Conservation (phyloP, 2,329 filamentous ascomycete species). For the Trichoderma lentiforme region DNA sequence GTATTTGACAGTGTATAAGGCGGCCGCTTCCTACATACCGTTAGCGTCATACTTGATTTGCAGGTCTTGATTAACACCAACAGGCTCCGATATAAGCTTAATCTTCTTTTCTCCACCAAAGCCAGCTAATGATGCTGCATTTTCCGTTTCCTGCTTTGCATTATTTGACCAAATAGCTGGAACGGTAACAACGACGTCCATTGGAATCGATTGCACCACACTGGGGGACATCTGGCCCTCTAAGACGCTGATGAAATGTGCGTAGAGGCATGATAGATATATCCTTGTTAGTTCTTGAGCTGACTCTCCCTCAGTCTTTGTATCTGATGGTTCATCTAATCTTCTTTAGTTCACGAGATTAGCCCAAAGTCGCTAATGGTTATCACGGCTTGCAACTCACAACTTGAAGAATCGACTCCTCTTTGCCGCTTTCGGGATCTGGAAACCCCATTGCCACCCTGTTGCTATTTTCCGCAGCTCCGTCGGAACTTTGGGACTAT, state of each 20-base stretch:
- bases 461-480: conserved; percentile 42
- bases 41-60: conserved; percentile 5
- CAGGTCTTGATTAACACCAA: conserved; percentile 22
- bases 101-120: conserved; percentile 42
- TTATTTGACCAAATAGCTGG: conserved; percentile 57
- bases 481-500: conserved; percentile 47
- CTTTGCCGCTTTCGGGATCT: conserved; percentile 41
- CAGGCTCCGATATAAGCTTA: conserved; percentile 48
- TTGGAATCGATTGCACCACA: conserved; percentile 41
- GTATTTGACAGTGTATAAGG: conserved; percentile 46
- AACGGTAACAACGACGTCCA: conserved; percentile 56
- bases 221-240: conserved; percentile 40
- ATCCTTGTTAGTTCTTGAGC: conserved; percentile 36
- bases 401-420: conserved; percentile 48
- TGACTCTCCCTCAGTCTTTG: conserved; percentile 33
- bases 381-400: conserved; percentile 31
- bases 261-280: conserved; percentile 48
- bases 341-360: conserved; percentile 27
- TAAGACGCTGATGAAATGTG: conserved; percentile 46
- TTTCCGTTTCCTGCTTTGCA: conserved; percentile 49
- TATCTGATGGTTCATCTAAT: conserved; percentile 33
- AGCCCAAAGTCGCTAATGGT: neutral
- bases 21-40: conserved; percentile 44
- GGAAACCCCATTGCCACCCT: conserved; percentile 49
- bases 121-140: conserved; percentile 37